phyloP scores from a whole-genome alignment of 208 protist genomes.

The Leishmania turanica region DNA sequence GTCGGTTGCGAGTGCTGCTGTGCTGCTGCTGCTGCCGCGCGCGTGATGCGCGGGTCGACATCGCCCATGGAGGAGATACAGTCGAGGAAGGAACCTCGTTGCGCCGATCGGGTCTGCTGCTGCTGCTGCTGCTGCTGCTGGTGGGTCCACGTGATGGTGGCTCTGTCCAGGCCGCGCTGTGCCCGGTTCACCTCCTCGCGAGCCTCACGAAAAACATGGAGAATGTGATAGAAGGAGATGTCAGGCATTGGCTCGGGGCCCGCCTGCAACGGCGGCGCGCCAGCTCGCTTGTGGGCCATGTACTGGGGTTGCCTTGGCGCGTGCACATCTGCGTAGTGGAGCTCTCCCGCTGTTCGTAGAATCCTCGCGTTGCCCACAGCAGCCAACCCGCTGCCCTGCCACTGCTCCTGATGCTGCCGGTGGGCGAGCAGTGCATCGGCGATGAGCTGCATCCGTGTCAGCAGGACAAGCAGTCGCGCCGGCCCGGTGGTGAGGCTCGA shows the following conservation, averaged over 20 bases:
- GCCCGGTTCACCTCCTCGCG: constrained; percentile 16
- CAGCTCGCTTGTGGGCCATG: neutral
- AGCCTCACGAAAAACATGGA: constrained; percentile 24
- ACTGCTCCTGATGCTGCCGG: constrained; percentile 10
- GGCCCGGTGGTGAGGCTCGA: constrained; percentile 27
- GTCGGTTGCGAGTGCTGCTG: neutral
- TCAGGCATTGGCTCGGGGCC: neutral
- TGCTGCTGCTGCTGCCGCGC: neutral
- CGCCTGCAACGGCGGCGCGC: neutral
- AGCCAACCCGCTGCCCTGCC: neutral
- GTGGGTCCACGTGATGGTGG: constrained; percentile 18
- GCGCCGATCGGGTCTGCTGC: neutral
- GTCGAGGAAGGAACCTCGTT: neutral
- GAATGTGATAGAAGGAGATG: constrained; percentile 13
- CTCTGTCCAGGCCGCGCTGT: constrained; percentile 21
- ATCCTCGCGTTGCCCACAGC: neutral
- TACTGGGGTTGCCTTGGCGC: neutral
- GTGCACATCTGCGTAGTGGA: neutral
- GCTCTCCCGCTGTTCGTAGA: neutral
- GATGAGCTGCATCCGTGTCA: constrained; percentile 41
- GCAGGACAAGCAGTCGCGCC: constrained; percentile 36
- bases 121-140: constrained; percentile 17
- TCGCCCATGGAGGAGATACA: neutral
- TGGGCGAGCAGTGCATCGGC: constrained; percentile 27
- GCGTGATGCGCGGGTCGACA: neutral